Evolutionary conservation across 495 filamentous ascomycete species (phyloP).

Genomic region (Penicillium longicatenatum): DNA sequence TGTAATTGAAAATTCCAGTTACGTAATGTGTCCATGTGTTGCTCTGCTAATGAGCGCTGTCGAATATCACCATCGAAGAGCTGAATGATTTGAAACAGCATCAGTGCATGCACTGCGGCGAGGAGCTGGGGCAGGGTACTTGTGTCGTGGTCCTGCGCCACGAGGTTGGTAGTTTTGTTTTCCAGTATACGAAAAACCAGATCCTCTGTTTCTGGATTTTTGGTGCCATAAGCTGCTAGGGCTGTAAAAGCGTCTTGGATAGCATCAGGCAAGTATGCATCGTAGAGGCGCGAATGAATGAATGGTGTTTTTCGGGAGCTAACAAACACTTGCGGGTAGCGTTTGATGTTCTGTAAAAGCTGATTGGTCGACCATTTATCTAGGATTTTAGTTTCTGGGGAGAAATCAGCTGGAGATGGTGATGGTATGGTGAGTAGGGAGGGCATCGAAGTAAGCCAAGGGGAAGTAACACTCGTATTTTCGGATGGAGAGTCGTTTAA

Average conservation of each 20-base stretch:
- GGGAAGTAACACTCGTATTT: not conserved
- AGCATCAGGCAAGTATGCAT: constrained; percentile 11
- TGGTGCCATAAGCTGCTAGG: constrained; percentile 15
- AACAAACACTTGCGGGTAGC: constrained; percentile 10
- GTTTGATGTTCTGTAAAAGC: constrained; percentile 4
- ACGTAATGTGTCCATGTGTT: constrained; percentile 5
- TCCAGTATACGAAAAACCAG: constrained; percentile 16
- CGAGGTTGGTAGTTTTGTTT: constrained; percentile 1
- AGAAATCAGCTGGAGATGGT: too few species aligned
- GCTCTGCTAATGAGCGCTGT: constrained; percentile 32
- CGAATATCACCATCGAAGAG: constrained; percentile 58
- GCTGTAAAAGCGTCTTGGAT: constrained; percentile 21
- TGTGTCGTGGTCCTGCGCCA: constrained; percentile 1
- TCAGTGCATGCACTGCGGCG: constrained; percentile 43
- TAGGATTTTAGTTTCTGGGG: not conserved
- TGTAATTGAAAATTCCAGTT: constrained; percentile 5
- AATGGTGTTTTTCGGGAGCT: constrained; percentile 13
- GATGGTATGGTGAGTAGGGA: too few species aligned
- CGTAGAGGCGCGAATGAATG: constrained; percentile 17
- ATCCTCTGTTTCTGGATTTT: constrained; percentile 13
- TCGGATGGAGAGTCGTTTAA: too few species aligned
- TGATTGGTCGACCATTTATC: constrained; percentile 17
- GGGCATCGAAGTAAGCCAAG: constrained; percentile 1
- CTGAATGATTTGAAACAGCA: constrained; percentile 53
- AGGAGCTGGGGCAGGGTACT: not conserved